Evolutionary conservation across 306 rosid species (phyloP).

Genomic region (Quercus variabilis): DNA sequence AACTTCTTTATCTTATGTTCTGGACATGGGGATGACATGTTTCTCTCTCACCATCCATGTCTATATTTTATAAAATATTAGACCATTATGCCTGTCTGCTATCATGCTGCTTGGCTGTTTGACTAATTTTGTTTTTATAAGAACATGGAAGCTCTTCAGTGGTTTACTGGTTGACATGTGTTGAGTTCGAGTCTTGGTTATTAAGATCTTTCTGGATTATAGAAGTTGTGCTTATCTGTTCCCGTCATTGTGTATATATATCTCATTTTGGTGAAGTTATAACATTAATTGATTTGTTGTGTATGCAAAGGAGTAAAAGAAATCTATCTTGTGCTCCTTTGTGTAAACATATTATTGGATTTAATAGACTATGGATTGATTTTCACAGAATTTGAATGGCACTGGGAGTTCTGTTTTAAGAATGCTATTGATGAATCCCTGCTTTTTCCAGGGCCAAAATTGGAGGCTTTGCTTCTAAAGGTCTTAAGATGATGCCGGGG

Average conservation of each 20-base stretch:
- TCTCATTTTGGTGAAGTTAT: background rate
- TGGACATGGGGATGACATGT: background rate
- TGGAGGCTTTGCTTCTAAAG: constrained; percentile 46
- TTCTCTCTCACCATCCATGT: background rate
- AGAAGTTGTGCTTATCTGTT: background rate
- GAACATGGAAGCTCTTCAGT: background rate
- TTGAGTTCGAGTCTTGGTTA: background rate
- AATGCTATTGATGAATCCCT: constrained; percentile 35
- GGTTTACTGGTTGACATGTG: background rate
- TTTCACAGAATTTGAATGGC: constrained; percentile 4
- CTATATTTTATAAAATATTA: background rate
- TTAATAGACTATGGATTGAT: background rate
- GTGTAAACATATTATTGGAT: background rate
- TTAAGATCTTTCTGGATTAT: background rate
- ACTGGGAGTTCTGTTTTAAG: constrained; percentile 5
- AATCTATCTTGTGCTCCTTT: background rate
- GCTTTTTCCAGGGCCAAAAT: constrained; percentile 47
- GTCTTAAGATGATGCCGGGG: constrained; percentile 29
- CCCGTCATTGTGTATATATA: background rate
- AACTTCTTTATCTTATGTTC: background rate
- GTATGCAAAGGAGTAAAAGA: background rate
- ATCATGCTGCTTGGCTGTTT: background rate
- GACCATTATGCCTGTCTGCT: background rate
- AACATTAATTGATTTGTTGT: background rate
- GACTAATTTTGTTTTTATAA: background rate